Evolutionary conservation across 2,329 filamentous ascomycete genomes (phyloP), one percentile per base, ranked within the genome.

Genomic region (Chlorencoelia australis): DNA sequence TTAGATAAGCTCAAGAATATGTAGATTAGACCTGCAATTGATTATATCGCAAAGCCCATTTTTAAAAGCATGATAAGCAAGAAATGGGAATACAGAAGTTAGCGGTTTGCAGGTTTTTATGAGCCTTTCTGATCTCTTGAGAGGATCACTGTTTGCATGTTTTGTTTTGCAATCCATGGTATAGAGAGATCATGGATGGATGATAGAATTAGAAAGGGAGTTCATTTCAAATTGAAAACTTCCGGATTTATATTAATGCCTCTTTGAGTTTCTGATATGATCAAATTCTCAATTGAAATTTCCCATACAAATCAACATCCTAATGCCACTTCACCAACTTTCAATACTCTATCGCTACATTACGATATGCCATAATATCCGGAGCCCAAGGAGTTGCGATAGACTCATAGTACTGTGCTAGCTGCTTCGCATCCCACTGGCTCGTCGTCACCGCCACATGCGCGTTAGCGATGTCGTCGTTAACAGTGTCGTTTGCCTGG

Each of bases 1-100:
- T 34, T 41, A n/a, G 35, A 41, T 34, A 19, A 41, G 39, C 39
- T 38, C 28, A 41, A 41, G 30, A 30, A 41, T 38, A 29, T 21
- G 29, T 33, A 41, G 30, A 37, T 30, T 34, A 41, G n/a, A n/a
- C n/a, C n/a, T n/a, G n/a, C n/a, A n/a, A n/a, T n/a, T n/a, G n/a
- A n/a, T n/a, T n/a, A 3, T 25, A 25, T 4, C 22, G 22, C 22
- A 25, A 7, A 24, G 7, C 21, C 21, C 21, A n/a, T n/a, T n/a
- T n/a, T n/a, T n/a, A n/a, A n/a, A n/a, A n/a, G n/a, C n/a, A n/a
- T n/a, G n/a, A n/a, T n/a, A n/a, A n/a, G n/a, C n/a, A n/a, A n/a
- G n/a, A n/a, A n/a, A n/a, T n/a, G n/a, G n/a, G n/a, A n/a, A n/a
- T n/a, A n/a, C n/a, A n/a, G n/a, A n/a, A n/a, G n/a, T n/a, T n/a